phyloP scores from a whole-genome alignment of 495 filamentous ascomycete genomes.

The Neurospora sp. region DNA sequence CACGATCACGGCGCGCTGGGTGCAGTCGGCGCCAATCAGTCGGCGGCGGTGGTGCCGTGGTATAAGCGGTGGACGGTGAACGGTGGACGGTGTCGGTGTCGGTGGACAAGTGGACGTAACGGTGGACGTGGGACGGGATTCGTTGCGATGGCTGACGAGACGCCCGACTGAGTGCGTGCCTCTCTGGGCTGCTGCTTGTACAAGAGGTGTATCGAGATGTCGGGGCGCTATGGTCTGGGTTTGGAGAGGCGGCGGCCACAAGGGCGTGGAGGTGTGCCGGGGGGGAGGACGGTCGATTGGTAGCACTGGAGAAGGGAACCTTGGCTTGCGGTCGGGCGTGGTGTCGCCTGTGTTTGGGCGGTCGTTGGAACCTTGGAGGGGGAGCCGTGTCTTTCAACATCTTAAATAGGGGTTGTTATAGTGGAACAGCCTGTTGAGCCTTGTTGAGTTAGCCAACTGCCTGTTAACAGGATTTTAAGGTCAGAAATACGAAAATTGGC shows the following conservation, averaged over 20 bases:
- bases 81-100: neutral
- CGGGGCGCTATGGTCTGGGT: neutral
- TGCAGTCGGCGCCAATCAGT: neutral
- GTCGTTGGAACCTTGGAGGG: neutral
- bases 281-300: neutral
- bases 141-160: neutral
- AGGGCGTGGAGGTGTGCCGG: neutral
- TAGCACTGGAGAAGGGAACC: neutral
- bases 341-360: neutral
- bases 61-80: neutral
- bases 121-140: neutral
- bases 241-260: neutral
- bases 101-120: neutral
- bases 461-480: too few species aligned
- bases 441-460: too few species aligned
- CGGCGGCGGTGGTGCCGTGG: neutral
- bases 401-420: too few species aligned
- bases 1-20: neutral
- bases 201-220: neutral
- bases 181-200: neutral
- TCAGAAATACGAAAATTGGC: too few species aligned
- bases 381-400: too few species aligned
- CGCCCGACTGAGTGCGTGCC: neutral
- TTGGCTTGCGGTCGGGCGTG: neutral
- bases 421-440: too few species aligned